Evolutionary conservation across 495 filamentous ascomycete genomes (phyloP).

Genomic region (Amniculicola lignicola): DNA sequence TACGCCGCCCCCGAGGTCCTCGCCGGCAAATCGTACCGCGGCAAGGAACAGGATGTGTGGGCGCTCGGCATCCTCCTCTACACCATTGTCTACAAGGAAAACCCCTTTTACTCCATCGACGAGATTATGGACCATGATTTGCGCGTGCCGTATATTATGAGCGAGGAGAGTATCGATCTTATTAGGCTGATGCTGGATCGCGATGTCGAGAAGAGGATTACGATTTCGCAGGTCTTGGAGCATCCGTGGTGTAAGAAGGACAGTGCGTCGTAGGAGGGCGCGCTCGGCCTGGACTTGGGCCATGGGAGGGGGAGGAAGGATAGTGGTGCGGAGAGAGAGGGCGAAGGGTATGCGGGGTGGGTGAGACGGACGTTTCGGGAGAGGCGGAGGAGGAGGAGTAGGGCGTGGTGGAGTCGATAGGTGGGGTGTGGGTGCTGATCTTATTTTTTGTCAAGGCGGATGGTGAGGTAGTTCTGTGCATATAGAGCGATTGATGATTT

Average conservation of each 20-base stretch:
- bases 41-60: conserved; percentile 98
- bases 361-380: too few species aligned
- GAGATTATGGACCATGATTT: conserved; percentile 98
- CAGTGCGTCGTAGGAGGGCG: background rate
- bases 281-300: background rate
- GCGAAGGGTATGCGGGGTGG: too few species aligned
- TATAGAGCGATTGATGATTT: too few species aligned
- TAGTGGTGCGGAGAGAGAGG: too few species aligned
- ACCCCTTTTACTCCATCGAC: conserved; percentile 98
- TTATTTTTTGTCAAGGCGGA: too few species aligned
- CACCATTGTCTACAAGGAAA: conserved; percentile 98
- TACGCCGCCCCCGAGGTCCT: conserved; percentile 97
- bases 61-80: conserved; percentile 96
- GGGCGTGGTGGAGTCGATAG: too few species aligned
- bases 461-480: too few species aligned
- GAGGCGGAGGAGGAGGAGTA: too few species aligned
- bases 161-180: conserved; percentile 84
- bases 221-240: conserved; percentile 77
- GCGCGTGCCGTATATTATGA: conserved; percentile 85
- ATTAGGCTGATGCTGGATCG: conserved; percentile 88
- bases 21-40: conserved; percentile 87
- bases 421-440: too few species aligned
- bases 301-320: too few species aligned
- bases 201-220: conserved; percentile 74
- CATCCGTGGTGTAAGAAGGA: conserved; percentile 67